These are phyloP conservation scores for Coleophoma cylindrospora DNA, from an alignment of 2,329 filamentous ascomycete species.

Conservation along the genomic window DNA sequence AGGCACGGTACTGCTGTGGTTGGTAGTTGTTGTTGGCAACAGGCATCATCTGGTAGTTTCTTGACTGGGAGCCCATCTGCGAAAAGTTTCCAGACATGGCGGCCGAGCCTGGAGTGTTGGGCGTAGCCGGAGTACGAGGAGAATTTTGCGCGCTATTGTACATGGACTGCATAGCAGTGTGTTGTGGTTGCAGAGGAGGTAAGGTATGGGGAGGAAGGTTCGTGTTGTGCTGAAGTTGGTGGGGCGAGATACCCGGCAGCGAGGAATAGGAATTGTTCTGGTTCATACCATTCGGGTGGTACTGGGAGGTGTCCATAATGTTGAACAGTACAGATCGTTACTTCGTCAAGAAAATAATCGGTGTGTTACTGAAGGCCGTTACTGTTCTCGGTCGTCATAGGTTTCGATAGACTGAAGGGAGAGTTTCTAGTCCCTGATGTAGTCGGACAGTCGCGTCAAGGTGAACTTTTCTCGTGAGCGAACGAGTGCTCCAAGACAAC, in stretches of 20 bases:
- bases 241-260: constrained; percentile 25
- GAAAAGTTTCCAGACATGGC: constrained; percentile 51
- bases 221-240: constrained; percentile 36
- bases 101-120: constrained; percentile 53
- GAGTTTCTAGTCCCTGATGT: constrained; percentile 2
- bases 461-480: too few relatives aligned
- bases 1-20: constrained; percentile 41
- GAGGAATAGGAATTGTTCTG: constrained; percentile 20
- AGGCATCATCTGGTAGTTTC: constrained; percentile 23
- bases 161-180: constrained; percentile 44
- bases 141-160: constrained; percentile 50
- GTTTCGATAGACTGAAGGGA: constrained; percentile 1
- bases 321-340: too few relatives aligned
- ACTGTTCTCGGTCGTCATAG: too few relatives aligned
- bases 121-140: constrained; percentile 57
- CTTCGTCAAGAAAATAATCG: too few relatives aligned
- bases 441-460: neutral
- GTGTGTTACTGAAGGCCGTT: neutral
- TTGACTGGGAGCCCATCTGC: constrained; percentile 39
- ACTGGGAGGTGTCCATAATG: constrained; percentile 22
- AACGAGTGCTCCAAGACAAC: too few relatives aligned
- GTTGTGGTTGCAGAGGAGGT: constrained; percentile 48
- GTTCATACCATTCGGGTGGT: constrained; percentile 23
- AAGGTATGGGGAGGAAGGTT: constrained; percentile 46
- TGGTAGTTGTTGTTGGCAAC: constrained; percentile 15